These are phyloP conservation scores for Golubevia pallescens DNA, from an alignment of 1,284 basidiomycete species.

Conservation along the genomic window DNA sequence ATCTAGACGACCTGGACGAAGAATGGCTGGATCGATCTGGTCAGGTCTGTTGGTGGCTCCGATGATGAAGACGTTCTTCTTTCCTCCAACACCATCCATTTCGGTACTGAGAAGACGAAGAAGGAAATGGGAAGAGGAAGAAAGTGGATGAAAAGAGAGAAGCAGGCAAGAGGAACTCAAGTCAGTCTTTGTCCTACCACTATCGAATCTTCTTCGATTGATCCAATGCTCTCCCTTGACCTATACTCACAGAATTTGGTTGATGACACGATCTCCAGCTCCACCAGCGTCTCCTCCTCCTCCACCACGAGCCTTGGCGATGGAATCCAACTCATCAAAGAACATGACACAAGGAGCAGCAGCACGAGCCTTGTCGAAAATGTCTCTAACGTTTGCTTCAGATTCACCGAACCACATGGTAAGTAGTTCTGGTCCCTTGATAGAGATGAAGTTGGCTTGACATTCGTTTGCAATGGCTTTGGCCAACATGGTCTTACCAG, in stretches of 20 bases:
- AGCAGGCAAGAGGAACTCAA: too few relatives aligned
- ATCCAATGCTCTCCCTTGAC: too few relatives aligned
- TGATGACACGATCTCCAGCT: slow-evolving; percentile 94
- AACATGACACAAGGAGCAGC: slow-evolving; percentile 99
- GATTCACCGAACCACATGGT: slow-evolving; percentile 99
- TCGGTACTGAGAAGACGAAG: slow-evolving; percentile 71
- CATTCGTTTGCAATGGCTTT: slow-evolving; percentile 99
- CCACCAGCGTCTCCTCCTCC: slow-evolving; percentile 86
- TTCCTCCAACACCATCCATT: slow-evolving; percentile 99
- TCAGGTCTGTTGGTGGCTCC: slow-evolving; percentile 99
- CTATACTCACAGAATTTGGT: slow-evolving; percentile 74
- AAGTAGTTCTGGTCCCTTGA: slow-evolving; percentile 85
- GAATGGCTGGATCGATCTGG: slow-evolving; percentile 93
- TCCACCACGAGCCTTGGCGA: slow-evolving; percentile 92
- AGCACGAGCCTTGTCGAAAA: slow-evolving; percentile 99
- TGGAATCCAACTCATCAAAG: slow-evolving; percentile 99
- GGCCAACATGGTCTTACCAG: slow-evolving; percentile 91
- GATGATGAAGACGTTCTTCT: slow-evolving; percentile 99
- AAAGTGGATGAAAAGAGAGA: too few relatives aligned
- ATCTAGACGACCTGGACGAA: slow-evolving; percentile 98
- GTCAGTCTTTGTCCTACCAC: slow-evolving; percentile 33
- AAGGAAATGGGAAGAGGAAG: slow-evolving; percentile 40
- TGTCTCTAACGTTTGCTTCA: slow-evolving; percentile 97
- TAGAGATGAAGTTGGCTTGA: slow-evolving; percentile 91
- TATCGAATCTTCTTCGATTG: too few relatives aligned